Base-by-base conservation (phyloP, 78 protist species). In the Dictyostelium citrinum region DNA sequence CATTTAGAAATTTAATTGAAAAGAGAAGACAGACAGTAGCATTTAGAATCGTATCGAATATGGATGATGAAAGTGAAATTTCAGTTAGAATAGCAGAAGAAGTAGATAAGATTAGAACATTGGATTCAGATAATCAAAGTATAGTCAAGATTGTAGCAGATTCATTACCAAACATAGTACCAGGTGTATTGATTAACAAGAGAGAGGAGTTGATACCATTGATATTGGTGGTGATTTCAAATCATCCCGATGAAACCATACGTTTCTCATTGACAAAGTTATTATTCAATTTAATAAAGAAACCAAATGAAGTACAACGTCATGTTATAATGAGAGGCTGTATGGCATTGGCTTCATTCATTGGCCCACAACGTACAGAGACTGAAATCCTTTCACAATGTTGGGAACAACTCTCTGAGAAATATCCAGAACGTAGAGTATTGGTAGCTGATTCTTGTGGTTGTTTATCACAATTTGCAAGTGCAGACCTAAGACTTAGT, bases 261-360 rank as follows among this genome's bases (percentile, higher is more conserved):
- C n/a, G 96, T 37, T 82, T 85, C 75, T 55, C 83, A 33, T 84
- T 93, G 22, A 93, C 88, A 58, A 83, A 84, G 11, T 22, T 86
- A 64, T 49, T 94, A 75, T 94, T 94, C 45, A 94, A 94, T 60
- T 83, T 94, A 2, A 82, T 76, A 41, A 94, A 94, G 83, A 83
- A 82, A n/a, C 96, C 96, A 27, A 75, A 94, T 27, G 96, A 94
- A 49, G 78, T 82, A 41, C 93, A 94, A 78, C n/a, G 96, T 35
- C 84, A 81, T 41, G 88, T 88, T 64, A 94, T 94, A 41, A 84
- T 94, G 86, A 74, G 90, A 9, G 96, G 96, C 8, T 80, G 86
- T 31, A 88, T 75, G 81, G 85, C 92, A 29, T 60, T 94, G 22
- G 96, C 96, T 12, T 79, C 95, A 0, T 64, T 94, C 22, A 60